Evolutionary conservation across 2,329 filamentous ascomycete genomes (phyloP).

Genomic region (Chaetomium sp.): DNA sequence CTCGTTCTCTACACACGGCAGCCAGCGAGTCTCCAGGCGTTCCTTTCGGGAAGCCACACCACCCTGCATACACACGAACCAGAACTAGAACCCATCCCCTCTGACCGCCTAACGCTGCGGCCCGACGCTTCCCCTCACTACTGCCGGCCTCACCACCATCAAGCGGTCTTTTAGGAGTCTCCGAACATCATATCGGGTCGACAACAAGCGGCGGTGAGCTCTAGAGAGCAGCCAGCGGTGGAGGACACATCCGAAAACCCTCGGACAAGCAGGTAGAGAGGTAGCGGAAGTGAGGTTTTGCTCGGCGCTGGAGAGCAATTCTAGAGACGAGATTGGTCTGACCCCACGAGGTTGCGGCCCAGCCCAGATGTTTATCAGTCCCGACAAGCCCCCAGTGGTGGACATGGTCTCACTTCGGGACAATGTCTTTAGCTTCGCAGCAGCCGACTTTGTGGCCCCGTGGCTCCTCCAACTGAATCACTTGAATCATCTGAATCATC

Average conservation of each 20-base stretch:
- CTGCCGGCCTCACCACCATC: neutral
- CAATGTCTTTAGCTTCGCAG: conserved; percentile 9
- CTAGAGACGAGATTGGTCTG: neutral
- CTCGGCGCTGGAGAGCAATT: neutral
- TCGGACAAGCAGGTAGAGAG: conserved; percentile 1
- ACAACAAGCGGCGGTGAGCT: conserved; percentile 13
- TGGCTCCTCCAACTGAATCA: conserved; percentile 7
- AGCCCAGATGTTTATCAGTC: conserved; percentile 13
- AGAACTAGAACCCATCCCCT: neutral
- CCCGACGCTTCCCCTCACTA: conserved; percentile 6
- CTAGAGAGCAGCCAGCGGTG: conserved; percentile 1
- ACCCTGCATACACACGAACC: conserved; percentile 12
- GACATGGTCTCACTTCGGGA: conserved; percentile 8
- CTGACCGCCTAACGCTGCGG: conserved; percentile 15
- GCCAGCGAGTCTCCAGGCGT: conserved; percentile 2
- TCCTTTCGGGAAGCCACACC: conserved; percentile 15
- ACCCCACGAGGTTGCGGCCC: neutral
- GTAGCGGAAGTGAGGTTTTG: neutral
- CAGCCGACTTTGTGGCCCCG: neutral
- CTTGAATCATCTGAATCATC: too few relatives aligned
- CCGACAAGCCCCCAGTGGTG: conserved; percentile 3
- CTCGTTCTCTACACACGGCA: neutral
- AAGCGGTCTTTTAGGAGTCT: too few relatives aligned
- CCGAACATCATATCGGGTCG: neutral
- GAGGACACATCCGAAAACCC: neutral